Base-by-base conservation (phyloP, 805 yeast genomes). In the Teunomyces atbi region DNA sequence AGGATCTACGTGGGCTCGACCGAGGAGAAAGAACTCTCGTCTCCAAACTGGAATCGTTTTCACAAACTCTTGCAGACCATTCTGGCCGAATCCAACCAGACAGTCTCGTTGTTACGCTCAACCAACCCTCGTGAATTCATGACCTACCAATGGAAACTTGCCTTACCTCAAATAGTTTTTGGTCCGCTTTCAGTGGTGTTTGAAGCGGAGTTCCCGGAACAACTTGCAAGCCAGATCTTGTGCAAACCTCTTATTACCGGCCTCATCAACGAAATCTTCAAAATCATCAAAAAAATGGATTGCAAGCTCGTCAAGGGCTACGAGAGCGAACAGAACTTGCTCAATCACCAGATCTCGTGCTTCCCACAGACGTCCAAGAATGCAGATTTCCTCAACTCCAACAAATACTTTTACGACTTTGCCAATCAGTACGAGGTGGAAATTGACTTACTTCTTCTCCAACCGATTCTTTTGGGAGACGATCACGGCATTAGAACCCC, bases 381-480 rank as follows among this genome's bases (percentile, higher is more conserved):
- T 57, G 44, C 64, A 50, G 49, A 71, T 44, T 73, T 66, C 41
- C 50, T 73, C 34, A 75, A 75, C 50, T 72, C 81, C 12, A 87
- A 90, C 35, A 67, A 74, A 36, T 68, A 85, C 45, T 84, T 86
- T 51, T 89, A 82, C 63, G 83, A 84, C 58, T 88, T 81, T 57
- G 77, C 68, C 60, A 76, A 61, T 60, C 79, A 54, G 41, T 49
- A 51, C 27, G 81, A 79, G 37, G 63, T 88, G 49, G 81, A 84
- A 50, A 72, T 86, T 35, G 97, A 91, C 67, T 73, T 89, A 59
- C 70, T 89, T 36, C 69, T 91, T 45, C 76, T 91, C 50, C 96
- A 89, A 60, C 96, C 96, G 4, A 91, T 91, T 44, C 70, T 91
- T 45, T 72, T 90, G 47, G 96, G 94, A n/a, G 96, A 90, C 67